These are phyloP conservation scores for Gossypium davidsonii DNA, from an alignment of 441 rosid genomes.

Conservation along the genomic window DNA sequence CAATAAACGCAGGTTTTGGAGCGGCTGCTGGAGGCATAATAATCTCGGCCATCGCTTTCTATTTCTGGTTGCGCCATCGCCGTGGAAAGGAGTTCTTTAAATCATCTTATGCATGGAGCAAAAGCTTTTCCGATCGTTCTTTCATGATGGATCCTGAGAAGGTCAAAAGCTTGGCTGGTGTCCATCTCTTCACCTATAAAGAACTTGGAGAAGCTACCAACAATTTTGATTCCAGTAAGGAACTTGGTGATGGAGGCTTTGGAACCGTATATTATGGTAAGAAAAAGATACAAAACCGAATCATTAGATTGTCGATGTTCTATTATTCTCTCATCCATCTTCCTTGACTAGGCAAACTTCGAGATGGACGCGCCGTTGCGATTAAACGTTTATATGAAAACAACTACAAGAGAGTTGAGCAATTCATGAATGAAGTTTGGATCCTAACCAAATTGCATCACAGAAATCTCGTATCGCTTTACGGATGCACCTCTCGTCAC, in stretches of 20 bases:
- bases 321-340: background rate
- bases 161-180: conserved; percentile 33
- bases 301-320: background rate
- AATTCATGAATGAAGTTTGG: conserved; percentile 75
- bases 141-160: conserved; percentile 35
- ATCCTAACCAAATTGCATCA: conserved; percentile 70
- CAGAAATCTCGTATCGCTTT: conserved; percentile 63
- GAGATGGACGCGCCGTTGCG: conserved; percentile 77
- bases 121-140: conserved; percentile 28
- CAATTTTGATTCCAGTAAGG: conserved; percentile 45
- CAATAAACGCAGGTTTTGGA: conserved; percentile 18
- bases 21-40: conserved; percentile 19
- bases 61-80: conserved; percentile 21
- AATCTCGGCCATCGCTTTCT: conserved; percentile 6
- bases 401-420: conserved; percentile 62
- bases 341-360: conserved; percentile 44
- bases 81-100: conserved; percentile 23
- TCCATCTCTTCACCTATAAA: conserved; percentile 48
- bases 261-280: conserved; percentile 82
- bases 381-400: conserved; percentile 82
- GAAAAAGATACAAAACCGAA: background rate
- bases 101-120: conserved; percentile 26
- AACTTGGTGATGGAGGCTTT: conserved; percentile 87
- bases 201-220: conserved; percentile 80
- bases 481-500: conserved; percentile 80